Evolutionary conservation across 345 rosid genomes (phyloP).

Genomic region (Populus euphratica): DNA sequence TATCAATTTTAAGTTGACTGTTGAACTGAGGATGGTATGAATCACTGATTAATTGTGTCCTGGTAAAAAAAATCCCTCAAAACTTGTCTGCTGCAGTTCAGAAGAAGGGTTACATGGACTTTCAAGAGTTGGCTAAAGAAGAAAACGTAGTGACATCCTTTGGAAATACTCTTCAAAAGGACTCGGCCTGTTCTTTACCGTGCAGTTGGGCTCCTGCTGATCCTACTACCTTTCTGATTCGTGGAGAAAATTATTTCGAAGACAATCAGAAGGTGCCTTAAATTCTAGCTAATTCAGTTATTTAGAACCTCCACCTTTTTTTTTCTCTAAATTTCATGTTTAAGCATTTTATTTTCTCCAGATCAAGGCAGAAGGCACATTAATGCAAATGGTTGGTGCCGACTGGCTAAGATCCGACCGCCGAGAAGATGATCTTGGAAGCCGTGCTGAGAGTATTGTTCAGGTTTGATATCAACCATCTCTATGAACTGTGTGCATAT

Average conservation of each 20-base stretch:
- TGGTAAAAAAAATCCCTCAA: not conserved
- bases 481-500: not conserved
- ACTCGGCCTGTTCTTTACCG: constrained; percentile 47
- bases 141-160: constrained; percentile 38
- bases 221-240: constrained; percentile 71
- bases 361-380: constrained; percentile 63
- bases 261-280: constrained; percentile 63
- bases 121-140: constrained; percentile 47
- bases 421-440: constrained; percentile 72
- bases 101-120: constrained; percentile 67
- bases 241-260: constrained; percentile 64
- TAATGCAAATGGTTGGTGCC: constrained; percentile 91
- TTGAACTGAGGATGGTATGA: not conserved
- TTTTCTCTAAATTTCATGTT: not conserved
- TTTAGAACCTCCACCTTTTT: not conserved
- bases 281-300: not conserved
- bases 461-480: constrained; percentile 42
- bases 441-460: constrained; percentile 64
- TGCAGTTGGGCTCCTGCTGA: constrained; percentile 76
- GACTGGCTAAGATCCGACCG: constrained; percentile 81
- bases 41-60: not conserved
- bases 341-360: constrained; percentile 10
- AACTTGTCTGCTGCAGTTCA: constrained; percentile 48
- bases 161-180: constrained; percentile 74
- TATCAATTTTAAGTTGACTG: not conserved